Evolutionary conservation across 148 eudicot species (phyloP).

Genomic region (Silene latifolia): DNA sequence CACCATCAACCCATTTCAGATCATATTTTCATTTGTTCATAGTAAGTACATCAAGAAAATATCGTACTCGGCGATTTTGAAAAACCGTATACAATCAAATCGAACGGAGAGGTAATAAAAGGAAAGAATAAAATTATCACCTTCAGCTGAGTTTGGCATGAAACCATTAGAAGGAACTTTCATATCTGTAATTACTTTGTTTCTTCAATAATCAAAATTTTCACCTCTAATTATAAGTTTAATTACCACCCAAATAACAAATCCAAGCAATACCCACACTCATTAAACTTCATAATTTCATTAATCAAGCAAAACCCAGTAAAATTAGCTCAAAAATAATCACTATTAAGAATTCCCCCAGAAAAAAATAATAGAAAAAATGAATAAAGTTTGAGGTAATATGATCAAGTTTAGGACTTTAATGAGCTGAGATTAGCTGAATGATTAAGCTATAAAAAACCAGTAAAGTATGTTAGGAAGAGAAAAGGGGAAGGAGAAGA

Average conservation of each 20-base stretch:
- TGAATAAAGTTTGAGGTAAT: not conserved
- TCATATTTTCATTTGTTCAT: not conserved
- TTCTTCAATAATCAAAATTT: not conserved
- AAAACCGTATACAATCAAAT: too few relatives aligned
- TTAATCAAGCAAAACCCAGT: not conserved
- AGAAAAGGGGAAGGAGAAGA: not conserved
- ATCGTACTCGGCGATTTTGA: not conserved
- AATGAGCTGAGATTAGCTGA: not conserved
- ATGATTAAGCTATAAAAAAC: not conserved
- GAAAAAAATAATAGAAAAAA: too few relatives aligned
- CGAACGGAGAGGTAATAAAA: not conserved
- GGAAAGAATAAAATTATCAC: constrained; percentile 10
- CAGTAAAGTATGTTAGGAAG: not conserved
- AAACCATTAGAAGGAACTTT: constrained; percentile 71
- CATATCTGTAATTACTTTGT: constrained; percentile 32
- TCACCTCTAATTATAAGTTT: too few relatives aligned
- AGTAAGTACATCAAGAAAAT: not conserved
- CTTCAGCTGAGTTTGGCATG: constrained; percentile 42
- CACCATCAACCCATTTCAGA: not conserved
- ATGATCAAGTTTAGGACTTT: not conserved
- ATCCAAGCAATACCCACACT: constrained; percentile 5
- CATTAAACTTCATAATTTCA: not conserved
- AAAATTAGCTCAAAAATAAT: not conserved
- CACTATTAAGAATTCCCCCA: too few relatives aligned
- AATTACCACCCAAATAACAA: not conserved